phyloP scores from a whole-genome alignment of 2,329 filamentous ascomycete genomes.

The Lachnellula willkommii region DNA sequence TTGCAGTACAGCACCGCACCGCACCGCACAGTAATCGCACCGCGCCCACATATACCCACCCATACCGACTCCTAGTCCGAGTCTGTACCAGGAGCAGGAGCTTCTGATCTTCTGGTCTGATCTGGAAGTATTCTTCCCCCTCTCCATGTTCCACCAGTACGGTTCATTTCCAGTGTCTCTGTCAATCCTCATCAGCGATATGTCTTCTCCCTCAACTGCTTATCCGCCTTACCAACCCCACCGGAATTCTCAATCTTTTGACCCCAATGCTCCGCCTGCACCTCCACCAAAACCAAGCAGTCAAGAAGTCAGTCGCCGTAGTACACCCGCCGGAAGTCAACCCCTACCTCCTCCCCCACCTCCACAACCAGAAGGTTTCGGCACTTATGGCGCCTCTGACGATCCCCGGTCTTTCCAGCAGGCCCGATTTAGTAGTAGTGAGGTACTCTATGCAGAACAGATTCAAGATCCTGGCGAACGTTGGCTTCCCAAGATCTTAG shows the following conservation, averaged over 20 bases:
- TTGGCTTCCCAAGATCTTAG: constrained; percentile 72
- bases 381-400: constrained; percentile 16
- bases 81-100: neutral
- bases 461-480: constrained; percentile 58
- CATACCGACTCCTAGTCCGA: no score
- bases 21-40: neutral
- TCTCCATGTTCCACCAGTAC: neutral
- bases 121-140: neutral
- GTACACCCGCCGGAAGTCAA: constrained; percentile 51
- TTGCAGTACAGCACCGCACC: neutral
- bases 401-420: constrained; percentile 19
- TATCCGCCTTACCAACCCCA: constrained; percentile 25
- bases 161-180: neutral
- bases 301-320: constrained; percentile 62
- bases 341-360: constrained; percentile 25
- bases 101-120: neutral
- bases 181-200: constrained; percentile 1
- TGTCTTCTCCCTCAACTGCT: constrained; percentile 22
- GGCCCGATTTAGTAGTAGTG: constrained; percentile 13
- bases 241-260: constrained; percentile 33
- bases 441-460: constrained; percentile 32
- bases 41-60: neutral
- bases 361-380: constrained; percentile 16
- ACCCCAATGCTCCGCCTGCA: constrained; percentile 55
- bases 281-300: constrained; percentile 68